Percentiles rank a stretch among this genome's conserved stretches.
Evolutionary conservation across 2,329 filamentous ascomycete species (phyloP).

Genomic region (Penicillium sp.): DNA sequence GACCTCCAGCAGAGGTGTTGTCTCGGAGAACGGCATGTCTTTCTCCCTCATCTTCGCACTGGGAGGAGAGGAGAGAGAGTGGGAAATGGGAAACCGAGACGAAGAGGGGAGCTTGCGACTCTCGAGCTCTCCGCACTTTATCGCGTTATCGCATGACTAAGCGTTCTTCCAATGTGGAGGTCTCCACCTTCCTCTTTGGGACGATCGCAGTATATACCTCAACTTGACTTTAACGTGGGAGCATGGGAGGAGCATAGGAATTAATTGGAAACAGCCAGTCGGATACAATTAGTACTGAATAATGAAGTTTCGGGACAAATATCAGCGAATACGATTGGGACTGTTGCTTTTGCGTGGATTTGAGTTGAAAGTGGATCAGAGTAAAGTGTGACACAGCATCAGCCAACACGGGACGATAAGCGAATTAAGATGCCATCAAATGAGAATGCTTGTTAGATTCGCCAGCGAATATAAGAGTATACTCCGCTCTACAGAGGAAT

Average conservation of each 20-base stretch:
- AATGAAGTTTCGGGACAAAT: neutral
- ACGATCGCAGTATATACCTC: neutral
- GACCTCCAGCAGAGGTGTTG: conserved; percentile 49
- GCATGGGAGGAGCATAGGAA: too few species aligned
- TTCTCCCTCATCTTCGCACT: conserved; percentile 40
- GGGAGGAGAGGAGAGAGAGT: conserved; percentile 3
- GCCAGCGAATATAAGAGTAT: too few species aligned
- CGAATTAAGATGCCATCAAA: too few species aligned
- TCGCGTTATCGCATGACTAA: conserved; percentile 26
- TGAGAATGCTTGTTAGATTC: too few species aligned
- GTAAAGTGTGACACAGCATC: neutral
- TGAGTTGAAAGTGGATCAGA: neutral
- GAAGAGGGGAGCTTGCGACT: conserved; percentile 6
- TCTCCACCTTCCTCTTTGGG: conserved; percentile 1
- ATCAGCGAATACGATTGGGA: neutral
- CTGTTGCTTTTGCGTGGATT: neutral
- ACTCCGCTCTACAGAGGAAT: too few species aligned
- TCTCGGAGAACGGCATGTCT: conserved; percentile 42
- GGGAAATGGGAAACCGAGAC: neutral
- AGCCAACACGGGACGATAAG: too few species aligned
- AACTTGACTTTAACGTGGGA: neutral
- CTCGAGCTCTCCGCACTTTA: conserved; percentile 21
- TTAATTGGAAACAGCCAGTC: too few species aligned
- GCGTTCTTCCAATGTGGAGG: neutral
- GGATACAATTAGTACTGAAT: neutral